Base-by-base conservation (phyloP, 257 asterid species). In the Ballota nigra region DNA sequence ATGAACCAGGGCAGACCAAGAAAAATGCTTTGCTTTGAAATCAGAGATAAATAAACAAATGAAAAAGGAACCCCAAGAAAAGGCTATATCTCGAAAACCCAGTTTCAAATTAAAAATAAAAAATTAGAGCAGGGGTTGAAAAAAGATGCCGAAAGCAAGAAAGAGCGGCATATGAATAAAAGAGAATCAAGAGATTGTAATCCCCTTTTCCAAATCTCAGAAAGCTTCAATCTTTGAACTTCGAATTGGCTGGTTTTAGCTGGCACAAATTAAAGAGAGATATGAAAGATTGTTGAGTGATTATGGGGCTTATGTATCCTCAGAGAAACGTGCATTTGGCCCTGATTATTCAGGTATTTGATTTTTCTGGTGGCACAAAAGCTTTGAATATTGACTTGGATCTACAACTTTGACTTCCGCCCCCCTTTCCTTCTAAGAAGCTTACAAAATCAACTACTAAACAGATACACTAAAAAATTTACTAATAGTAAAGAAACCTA, bases 361-460 rank as follows among this genome's bases (percentile, higher is more conserved):
- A 78, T 73, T 80, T 82, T 74, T 66, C 81, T 62, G 78, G 62
- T 74, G 76, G 92, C 92, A 70, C 83, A 67, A 74, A 70, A 64
- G 85, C 71, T 77, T 92, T 86, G 96, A 92, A 87, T 72, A 85
- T 92, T 89, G 96, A 89, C 97, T 81, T 82, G 82, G 81, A 84
- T 84, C 84, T 52, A 33, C 19, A 51, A 12, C 55, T 56, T 78
- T 82, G 85, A 82, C 84, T 78, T 78, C 49, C 6, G 29, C 40
- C 55, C 53, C 77, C 71, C 29, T 34, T 56, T 34, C 71, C 22
- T 58, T 71, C 66, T 3, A 45, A 75, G 80, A 72, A 68, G 52
- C 73, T 71, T 53, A 64, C 83, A 43, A 60, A 68, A 23, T 13
- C 77, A 45, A 68, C 47, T 3, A 51, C 63, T 47, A 16, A 70